phyloP scores from a whole-genome alignment of 1,284 basidiomycete species.

The Melampsora abietis-canadensis region DNA sequence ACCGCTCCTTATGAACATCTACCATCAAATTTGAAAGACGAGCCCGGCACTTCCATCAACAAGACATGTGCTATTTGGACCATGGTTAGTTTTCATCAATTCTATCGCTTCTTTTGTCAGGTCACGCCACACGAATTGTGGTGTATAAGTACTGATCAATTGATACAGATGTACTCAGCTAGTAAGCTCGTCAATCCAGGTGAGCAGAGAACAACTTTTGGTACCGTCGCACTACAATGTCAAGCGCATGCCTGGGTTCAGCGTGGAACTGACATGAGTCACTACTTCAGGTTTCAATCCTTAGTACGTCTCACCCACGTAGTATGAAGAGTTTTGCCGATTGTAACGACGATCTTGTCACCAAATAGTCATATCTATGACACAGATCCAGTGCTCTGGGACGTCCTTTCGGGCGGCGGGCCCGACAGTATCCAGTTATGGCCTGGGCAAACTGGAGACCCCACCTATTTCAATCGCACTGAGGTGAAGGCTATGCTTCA shows the following conservation, averaged over 20 bases:
- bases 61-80: conserved; percentile 19
- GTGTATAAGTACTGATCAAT: neutral
- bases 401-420: conserved; percentile 59
- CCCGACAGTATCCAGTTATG: neutral
- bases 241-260: neutral
- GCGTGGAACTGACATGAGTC: neutral
- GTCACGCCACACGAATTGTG: neutral
- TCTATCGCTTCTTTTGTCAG: neutral
- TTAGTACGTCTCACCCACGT: neutral
- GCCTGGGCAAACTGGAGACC: neutral
- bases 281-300: neutral
- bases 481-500: conserved; percentile 23
- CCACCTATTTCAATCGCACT: conserved; percentile 15
- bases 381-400: conserved; percentile 64
- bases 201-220: neutral
- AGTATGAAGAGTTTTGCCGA: conserved; percentile 54
- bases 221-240: neutral
- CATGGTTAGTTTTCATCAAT: conserved; percentile 18
- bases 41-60: neutral
- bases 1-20: neutral
- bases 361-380: conserved; percentile 43
- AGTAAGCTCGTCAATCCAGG: conserved; percentile 25
- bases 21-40: neutral
- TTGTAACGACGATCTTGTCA: conserved; percentile 24
- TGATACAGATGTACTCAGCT: conserved; percentile 16